Percentiles rank a stretch among this genome's conserved stretches.
phyloP scores from a whole-genome alignment of 768 basidiomycete species.

The Rhizopogon sp. region DNA sequence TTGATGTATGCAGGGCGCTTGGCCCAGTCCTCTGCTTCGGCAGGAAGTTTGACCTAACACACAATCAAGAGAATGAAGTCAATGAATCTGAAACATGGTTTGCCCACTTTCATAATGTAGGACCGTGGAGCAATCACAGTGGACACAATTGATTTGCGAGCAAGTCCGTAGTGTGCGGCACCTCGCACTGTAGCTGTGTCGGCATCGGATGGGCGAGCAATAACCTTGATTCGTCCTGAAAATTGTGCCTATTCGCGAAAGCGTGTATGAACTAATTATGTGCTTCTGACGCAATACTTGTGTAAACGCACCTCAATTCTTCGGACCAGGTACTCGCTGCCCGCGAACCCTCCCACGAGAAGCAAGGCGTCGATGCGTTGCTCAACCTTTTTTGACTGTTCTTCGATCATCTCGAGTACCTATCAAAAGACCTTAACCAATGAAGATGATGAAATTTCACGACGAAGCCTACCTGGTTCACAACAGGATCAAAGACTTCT shows the following conservation, averaged over 20 bases:
- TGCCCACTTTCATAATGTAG: constrained; percentile 77
- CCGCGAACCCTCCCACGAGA: constrained; percentile 87
- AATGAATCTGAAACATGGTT: background rate
- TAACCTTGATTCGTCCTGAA: constrained; percentile 58
- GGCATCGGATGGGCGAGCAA: constrained; percentile 80
- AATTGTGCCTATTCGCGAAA: constrained; percentile 54
- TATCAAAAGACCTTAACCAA: constrained; percentile 24
- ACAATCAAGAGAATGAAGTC: background rate
- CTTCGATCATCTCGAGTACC: constrained; percentile 77
- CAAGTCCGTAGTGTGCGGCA: constrained; percentile 84
- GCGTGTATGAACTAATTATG: constrained; percentile 4
- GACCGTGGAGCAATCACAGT: constrained; percentile 78
- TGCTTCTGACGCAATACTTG: constrained; percentile 4
- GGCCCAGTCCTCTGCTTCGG: constrained; percentile 78
- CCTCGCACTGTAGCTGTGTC: constrained; percentile 88
- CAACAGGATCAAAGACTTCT: constrained; percentile 87
- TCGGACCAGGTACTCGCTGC: constrained; percentile 79
- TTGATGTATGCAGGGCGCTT: constrained; percentile 84
- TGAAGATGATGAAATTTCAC: constrained; percentile 4
- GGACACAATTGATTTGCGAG: constrained; percentile 70
- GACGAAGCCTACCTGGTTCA: constrained; percentile 54
- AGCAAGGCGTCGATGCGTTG: constrained; percentile 78
- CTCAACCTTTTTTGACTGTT: constrained; percentile 62
- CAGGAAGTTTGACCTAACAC: constrained; percentile 77
- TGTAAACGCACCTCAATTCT: constrained; percentile 58